Conservation (phyloP, 306 rosid genomes). For the Glycyrrhiza uralensis region DNA sequence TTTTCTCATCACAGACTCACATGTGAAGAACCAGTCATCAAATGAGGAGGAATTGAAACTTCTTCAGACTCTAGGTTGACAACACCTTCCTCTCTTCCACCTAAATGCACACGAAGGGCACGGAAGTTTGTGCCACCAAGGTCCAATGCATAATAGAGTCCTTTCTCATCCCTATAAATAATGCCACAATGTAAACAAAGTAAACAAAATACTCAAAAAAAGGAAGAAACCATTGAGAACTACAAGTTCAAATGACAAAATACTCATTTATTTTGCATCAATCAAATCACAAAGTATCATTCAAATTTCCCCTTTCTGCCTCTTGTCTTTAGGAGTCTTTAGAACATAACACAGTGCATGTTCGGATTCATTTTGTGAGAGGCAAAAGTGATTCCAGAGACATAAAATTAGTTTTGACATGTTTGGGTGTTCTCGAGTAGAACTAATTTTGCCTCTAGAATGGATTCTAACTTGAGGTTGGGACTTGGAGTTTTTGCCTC, state of each 20-base stretch:
- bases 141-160: conserved; percentile 86
- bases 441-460: too few relatives aligned
- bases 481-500: too few relatives aligned
- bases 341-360: conserved; percentile 8
- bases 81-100: conserved; percentile 70
- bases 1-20: conserved; percentile 54
- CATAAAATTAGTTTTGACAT: too few relatives aligned
- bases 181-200: conserved; percentile 10
- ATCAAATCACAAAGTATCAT: not conserved
- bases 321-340: not conserved
- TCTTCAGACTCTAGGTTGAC: conserved; percentile 53
- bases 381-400: too few relatives aligned
- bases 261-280: not conserved
- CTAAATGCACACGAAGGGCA: conserved; percentile 75
- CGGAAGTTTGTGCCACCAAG: conserved; percentile 99
- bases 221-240: not conserved
- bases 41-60: conserved; percentile 92
- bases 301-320: not conserved
- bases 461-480: too few relatives aligned
- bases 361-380: too few relatives aligned
- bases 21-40: conserved; percentile 81
- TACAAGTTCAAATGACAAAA: not conserved
- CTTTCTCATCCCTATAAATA: conserved; percentile 73
- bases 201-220: not conserved
- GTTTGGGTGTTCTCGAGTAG: too few relatives aligned